Evolutionary conservation across 331 rosid species (phyloP).

Genomic region (Quercus lobata): DNA sequence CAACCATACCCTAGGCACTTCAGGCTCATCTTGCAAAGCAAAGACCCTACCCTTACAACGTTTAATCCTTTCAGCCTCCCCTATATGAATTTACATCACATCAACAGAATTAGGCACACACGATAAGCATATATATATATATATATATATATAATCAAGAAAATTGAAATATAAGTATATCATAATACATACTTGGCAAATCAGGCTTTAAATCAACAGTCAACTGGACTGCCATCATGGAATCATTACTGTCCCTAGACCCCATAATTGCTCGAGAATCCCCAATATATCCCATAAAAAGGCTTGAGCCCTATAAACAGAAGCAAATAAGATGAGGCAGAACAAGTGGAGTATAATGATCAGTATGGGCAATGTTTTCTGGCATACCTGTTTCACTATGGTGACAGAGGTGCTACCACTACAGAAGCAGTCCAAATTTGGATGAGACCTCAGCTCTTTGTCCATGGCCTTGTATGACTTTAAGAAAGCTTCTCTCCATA

Average conservation of each 20-base stretch:
- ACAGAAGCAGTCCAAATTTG: slow-evolving; percentile 89
- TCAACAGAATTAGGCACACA: slow-evolving; percentile 3
- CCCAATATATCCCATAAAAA: slow-evolving; percentile 84
- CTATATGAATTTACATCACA: slow-evolving; percentile 27
- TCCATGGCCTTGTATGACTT: slow-evolving; percentile 91
- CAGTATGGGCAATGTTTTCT: neutral
- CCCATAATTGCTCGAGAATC: slow-evolving; percentile 97
- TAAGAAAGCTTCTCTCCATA: slow-evolving; percentile 85
- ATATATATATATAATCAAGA: neutral
- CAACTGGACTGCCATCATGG: slow-evolving; percentile 77
- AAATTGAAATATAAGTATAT: neutral
- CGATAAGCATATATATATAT: neutral
- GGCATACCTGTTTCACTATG: slow-evolving; percentile 77
- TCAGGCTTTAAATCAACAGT: slow-evolving; percentile 95
- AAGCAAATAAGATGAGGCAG: slow-evolving; percentile 24
- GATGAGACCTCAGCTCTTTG: slow-evolving; percentile 86
- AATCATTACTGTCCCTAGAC: slow-evolving; percentile 63
- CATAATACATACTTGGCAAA: slow-evolving; percentile 69
- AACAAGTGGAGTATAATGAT: slow-evolving; percentile 8
- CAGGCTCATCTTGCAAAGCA: slow-evolving; percentile 97
- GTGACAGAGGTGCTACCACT: slow-evolving; percentile 92
- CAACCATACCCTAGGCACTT: slow-evolving; percentile 90
- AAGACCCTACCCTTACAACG: slow-evolving; percentile 87
- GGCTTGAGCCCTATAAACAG: slow-evolving; percentile 65
- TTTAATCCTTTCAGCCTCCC: slow-evolving; percentile 92